Base-by-base conservation (phyloP, 495 filamentous ascomycete species). In the Pyronema omphalodes region DNA sequence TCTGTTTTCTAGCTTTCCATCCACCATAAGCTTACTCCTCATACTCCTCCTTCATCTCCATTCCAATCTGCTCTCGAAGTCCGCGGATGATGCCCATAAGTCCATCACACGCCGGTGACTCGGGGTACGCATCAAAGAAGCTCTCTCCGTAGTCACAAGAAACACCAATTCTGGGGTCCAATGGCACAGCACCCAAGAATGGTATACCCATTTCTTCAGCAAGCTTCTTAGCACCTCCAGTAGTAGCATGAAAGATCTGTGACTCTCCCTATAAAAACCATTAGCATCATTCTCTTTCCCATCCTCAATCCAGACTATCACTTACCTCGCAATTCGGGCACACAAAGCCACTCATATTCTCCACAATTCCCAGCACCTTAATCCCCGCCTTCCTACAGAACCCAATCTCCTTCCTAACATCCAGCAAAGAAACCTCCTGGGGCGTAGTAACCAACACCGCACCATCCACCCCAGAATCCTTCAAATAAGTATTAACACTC, bases 321-420 rank as follows among this genome's bases (percentile, higher is more conserved):
- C 44, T 18, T 51, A 57, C 62, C 54, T 59, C 57, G 67, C 91
- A 98, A 39, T 82, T 86, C 3, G 85, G 86, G 66, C 91, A 98
- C 39, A 96, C 87, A 67, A 94, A 98, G 8, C 87, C 86, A 48
- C 79, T 82, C 91, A 98, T 98, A 66, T 98, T 98, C 73, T 98
- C 91, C 39, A 95, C 93, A 11, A 98, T 69, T 0, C 91, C 93
- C 17, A 98, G 61, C 2, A 98, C 75, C 37, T 71, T 74, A 52
- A 98, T 95, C 1, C 85, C 88, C 4, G 93, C 93, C 68, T 98
- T 98, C 51, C 78, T 74, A 67, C 93, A 96, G 62, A 98, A 98
- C 62, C 95, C 88, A 48, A 98, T 87, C 66, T 96, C 91, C 66
- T 94, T 94, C 57, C 91, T 71, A 29, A 98, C 91, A 66, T 98